phyloP scores from a whole-genome alignment of 257 asterid genomes.

The Solanum dulcamara region DNA sequence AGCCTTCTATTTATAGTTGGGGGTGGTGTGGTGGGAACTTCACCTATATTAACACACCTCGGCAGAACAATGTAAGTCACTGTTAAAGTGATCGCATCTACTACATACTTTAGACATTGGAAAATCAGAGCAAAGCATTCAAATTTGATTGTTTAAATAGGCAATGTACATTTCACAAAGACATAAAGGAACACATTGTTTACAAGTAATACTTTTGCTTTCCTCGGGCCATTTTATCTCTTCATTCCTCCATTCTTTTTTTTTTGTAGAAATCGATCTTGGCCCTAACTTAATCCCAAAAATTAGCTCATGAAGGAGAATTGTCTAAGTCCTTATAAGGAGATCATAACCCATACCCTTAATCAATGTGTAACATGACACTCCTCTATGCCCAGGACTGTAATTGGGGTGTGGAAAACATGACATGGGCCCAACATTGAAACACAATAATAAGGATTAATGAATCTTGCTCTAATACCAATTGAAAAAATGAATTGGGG shows the following conservation, averaged over 20 bases:
- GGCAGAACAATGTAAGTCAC: neutral
- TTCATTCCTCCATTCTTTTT: neutral
- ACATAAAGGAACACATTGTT: neutral
- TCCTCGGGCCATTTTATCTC: neutral
- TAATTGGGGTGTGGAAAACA: neutral
- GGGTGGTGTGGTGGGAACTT: neutral
- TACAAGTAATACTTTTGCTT: neutral
- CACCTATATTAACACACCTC: neutral
- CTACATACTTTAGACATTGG: neutral
- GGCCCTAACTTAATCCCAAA: neutral
- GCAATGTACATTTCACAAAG: neutral
- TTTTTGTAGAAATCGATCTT: neutral
- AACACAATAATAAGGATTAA: neutral
- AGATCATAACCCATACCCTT: neutral
- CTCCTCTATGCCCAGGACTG: neutral
- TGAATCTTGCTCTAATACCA: neutral
- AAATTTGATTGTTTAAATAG: neutral
- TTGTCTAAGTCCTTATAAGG: neutral
- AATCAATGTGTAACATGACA: neutral
- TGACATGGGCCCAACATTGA: neutral
- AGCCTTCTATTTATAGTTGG: neutral
- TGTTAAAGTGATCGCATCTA: neutral
- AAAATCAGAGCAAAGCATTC: neutral
- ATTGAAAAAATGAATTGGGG: neutral
- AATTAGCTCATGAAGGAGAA: neutral